phyloP scores from a whole-genome alignment of 306 rosid genomes.

The Gynostemma pentaphyllum region DNA sequence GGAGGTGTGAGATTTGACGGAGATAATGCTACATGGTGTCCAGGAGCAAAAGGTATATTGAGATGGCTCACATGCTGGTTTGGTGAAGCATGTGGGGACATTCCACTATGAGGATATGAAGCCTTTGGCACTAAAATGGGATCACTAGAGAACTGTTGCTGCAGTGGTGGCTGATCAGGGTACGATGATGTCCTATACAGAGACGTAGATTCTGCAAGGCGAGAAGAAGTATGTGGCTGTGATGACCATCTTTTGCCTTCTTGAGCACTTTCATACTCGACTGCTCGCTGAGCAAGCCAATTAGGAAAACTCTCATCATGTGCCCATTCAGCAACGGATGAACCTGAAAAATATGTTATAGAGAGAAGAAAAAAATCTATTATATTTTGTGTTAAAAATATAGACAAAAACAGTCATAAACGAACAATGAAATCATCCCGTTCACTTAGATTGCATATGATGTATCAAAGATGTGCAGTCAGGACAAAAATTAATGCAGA shows the following conservation, averaged over 20 bases:
- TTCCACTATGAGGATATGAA: constrained; percentile 38
- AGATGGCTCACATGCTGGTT: constrained; percentile 36
- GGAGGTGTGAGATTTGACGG: constrained; percentile 39
- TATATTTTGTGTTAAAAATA: not conserved
- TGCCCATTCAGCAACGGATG: constrained; percentile 54
- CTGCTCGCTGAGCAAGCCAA: constrained; percentile 36
- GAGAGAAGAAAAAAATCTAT: constrained; percentile 3
- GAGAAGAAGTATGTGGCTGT: constrained; percentile 44
- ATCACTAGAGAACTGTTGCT: constrained; percentile 54
- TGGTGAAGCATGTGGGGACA: constrained; percentile 43
- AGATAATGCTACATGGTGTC: constrained; percentile 36
- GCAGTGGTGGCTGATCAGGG: constrained; percentile 78
- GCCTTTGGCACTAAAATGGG: constrained; percentile 52
- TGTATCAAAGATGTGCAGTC: not conserved
- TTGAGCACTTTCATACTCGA: constrained; percentile 26
- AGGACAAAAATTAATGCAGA: no score
- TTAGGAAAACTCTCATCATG: constrained; percentile 30
- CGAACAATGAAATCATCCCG: not conserved
- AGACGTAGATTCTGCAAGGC: constrained; percentile 36
- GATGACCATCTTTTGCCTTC: constrained; percentile 62
- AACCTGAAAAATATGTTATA: constrained; percentile 25
- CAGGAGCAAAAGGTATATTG: constrained; percentile 36
- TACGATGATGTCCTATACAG: constrained; percentile 78
- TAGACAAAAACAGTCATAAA: not conserved
- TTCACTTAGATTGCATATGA: not conserved